Evolutionary conservation across 1,284 basidiomycete species (phyloP).

Genomic region (Taiwanofungus camphoratus): DNA sequence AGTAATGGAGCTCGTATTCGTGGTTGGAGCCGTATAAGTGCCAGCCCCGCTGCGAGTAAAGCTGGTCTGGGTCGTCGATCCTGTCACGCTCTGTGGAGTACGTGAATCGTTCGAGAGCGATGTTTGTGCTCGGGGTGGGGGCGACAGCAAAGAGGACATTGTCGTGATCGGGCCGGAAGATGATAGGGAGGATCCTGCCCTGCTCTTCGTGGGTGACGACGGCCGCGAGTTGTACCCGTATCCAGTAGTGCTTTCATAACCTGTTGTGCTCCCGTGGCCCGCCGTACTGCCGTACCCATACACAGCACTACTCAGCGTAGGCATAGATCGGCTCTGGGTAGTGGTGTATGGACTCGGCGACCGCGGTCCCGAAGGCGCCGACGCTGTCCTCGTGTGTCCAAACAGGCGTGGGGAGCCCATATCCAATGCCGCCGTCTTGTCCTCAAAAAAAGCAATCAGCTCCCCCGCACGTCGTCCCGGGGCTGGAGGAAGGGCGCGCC

Average conservation of each 20-base stretch:
- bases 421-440: constrained; percentile 33
- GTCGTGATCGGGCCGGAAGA: constrained; percentile 27
- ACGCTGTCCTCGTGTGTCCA: constrained; percentile 45
- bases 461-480: constrained; percentile 60
- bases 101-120: constrained; percentile 31
- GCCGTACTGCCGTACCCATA: constrained; percentile 22
- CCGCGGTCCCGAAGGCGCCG: constrained; percentile 47
- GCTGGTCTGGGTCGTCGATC: constrained; percentile 29
- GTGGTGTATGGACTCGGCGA: constrained; percentile 46
- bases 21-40: constrained; percentile 20
- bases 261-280: constrained; percentile 19
- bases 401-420: constrained; percentile 24
- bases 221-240: constrained; percentile 33
- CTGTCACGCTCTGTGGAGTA: constrained; percentile 30
- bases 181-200: constrained; percentile 28
- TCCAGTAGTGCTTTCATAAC: constrained; percentile 28
- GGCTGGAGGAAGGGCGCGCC: constrained; percentile 27
- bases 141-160: constrained; percentile 35
- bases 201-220: constrained; percentile 42
- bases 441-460: constrained; percentile 71
- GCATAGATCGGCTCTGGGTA: constrained; percentile 38
- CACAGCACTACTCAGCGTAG: constrained; percentile 19
- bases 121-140: constrained; percentile 24
- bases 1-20: constrained; percentile 20
- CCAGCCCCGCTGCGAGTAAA: constrained; percentile 18